Base-by-base conservation (phyloP, 441 rosid genomes). In the Daphne laureola region DNA sequence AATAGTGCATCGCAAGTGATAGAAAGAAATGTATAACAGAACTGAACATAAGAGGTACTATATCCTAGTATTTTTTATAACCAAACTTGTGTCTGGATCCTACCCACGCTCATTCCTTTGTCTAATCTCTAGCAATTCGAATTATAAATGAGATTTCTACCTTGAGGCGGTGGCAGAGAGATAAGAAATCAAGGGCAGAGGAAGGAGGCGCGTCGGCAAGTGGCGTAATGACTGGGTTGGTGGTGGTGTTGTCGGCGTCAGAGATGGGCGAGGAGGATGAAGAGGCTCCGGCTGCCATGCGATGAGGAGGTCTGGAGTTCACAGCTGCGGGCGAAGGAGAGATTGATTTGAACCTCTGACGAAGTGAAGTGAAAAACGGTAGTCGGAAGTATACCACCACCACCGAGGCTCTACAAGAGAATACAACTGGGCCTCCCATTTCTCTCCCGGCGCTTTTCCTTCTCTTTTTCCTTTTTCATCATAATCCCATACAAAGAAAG, bases 101-200 rank as follows among this genome's bases (percentile, higher is more conserved):
- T 26, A 26, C 31, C 31, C 3, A 26, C 31, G 16, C 3, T 5
- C 1, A 31, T 27, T 46, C 0, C n/a, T 9, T 16, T 9, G 13
- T 18, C 2, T 11, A 18, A 7, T 31, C 48, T 40, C 21, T 51
- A 26, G 25, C 51, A 48, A 16, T 12, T 45, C 17, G 3, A 5
- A 15, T n/a, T n/a, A 18, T 26, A 17, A 12, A 3, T 16, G 46
- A 62, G 3, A 7, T 4, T 36, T 47, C 17, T 50, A 86, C 96
- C 87, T 92, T 92, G 54, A 88, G 94, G 55, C 82, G 82, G 75
- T 88, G 84, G 54, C 96, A 86, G 43, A 88, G 81, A 13, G 93
- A 67, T 73, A 91, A 95, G 46, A 91, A 88, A 63, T 91, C 95
- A 17, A 91, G 69, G 12, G 84, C 93, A 27, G 96, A 83, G 4